Base-by-base conservation (phyloP, 2,329 filamentous ascomycete genomes). In the Fusarium sp. region DNA sequence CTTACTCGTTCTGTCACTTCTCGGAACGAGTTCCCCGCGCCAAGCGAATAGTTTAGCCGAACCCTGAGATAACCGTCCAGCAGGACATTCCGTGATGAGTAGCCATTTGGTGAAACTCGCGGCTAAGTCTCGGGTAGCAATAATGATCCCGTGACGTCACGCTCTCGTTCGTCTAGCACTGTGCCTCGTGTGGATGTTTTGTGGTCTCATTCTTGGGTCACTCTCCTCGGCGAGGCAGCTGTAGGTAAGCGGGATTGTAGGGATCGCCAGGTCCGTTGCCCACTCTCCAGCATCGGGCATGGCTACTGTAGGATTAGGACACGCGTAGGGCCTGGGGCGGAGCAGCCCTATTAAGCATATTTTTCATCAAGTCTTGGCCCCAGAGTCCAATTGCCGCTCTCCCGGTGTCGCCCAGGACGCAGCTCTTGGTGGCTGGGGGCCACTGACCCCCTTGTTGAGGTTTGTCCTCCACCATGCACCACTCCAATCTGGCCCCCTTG, bases 331-430 rank as follows among this genome's bases (percentile, higher is more conserved):
- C 30, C 23, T 4, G 63, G 27, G 54, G 63, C 63, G 63, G 54
- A 65, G 63, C 62, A 48, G 62, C 62, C 62, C 62, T 58, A 58
- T 58, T 37, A 50, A 59, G 63, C 39, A 59, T 65, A 59, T 48
- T 52, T 30, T 63, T 27, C 30, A 5, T 6, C 8, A 13, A n/a
- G n/a, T 35, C 32, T 39, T 39, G 20, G 32, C 35, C 30, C 37
- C 25, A 39, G 54, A 37, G 56, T 57, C 32, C 45, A 54, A 54
- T 20, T 54, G 45, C 45, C 45, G 45, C 25, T 35, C 60, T 18
- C 25, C 45, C 60, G 23, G 45, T n/a, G 45, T 39, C 23, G 23
- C 45, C 60, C 48, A 54, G 27, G 27, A 32, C 48, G 27, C 48
- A 41, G 16, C 34, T 25, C 37, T 45, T 20, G 30, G 43, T 63